phyloP scores from a whole-genome alignment of 495 filamentous ascomycete genomes.

The Hypoxylon rickii region DNA sequence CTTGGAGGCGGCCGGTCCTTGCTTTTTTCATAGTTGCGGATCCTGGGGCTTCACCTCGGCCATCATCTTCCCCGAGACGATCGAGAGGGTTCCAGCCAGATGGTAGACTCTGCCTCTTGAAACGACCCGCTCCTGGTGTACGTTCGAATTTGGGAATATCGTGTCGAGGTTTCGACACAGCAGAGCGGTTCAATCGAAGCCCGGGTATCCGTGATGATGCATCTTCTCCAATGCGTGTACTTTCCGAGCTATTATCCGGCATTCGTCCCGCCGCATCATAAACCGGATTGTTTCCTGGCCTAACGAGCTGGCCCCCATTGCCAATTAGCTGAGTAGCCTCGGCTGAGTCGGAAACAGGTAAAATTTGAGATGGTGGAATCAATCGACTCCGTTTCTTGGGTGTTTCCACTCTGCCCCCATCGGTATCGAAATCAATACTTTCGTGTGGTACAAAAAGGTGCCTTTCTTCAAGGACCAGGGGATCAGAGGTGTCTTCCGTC shows the following conservation, averaged over 20 bases:
- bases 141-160: background rate
- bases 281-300: background rate
- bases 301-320: background rate
- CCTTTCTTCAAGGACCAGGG: slow-evolving; percentile 40
- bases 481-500: slow-evolving; percentile 40
- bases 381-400: slow-evolving; percentile 57
- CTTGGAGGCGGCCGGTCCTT: slow-evolving; percentile 14
- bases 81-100: slow-evolving; percentile 2
- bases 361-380: slow-evolving; percentile 7
- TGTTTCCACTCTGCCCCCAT: slow-evolving; percentile 64
- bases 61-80: slow-evolving; percentile 19
- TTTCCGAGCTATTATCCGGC: no score
- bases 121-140: background rate
- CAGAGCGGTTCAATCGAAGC: no score
- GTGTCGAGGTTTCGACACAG: no score
- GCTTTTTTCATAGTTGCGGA: background rate
- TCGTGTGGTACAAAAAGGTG: slow-evolving; percentile 46
- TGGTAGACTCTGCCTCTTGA: background rate
- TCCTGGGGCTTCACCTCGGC: slow-evolving; percentile 3
- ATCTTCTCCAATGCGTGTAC: no score
- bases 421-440: slow-evolving; percentile 77
- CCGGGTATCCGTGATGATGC: no score
- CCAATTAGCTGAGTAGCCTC: background rate
- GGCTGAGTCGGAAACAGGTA: slow-evolving; percentile 6
- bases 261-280: background rate